phyloP scores from a whole-genome alignment of 2,329 filamentous ascomycete genomes.

The Coleophoma eucalyptorum region DNA sequence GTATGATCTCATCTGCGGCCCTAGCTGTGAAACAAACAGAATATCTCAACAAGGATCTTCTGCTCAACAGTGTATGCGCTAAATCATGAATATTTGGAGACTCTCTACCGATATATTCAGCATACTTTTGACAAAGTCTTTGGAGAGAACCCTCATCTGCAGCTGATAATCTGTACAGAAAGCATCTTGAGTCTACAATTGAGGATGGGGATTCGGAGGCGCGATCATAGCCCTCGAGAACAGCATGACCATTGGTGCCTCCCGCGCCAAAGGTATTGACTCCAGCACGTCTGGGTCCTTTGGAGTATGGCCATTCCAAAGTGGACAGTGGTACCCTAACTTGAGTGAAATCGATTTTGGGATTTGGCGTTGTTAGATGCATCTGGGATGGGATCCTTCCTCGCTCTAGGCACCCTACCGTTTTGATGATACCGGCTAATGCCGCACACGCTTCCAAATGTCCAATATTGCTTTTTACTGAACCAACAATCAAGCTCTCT shows the following conservation, averaged over 20 bases:
- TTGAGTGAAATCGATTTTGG: constrained; percentile 6
- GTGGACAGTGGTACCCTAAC: neutral
- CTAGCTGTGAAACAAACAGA: constrained; percentile 9
- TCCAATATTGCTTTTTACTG: constrained; percentile 34
- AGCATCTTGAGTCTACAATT: constrained; percentile 9
- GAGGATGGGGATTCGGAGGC: neutral
- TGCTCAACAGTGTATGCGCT: constrained; percentile 15
- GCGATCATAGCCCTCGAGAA: constrained; percentile 20
- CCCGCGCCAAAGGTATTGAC: constrained; percentile 34
- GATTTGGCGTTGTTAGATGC: constrained; percentile 27
- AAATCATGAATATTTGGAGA: constrained; percentile 10
- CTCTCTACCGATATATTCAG: neutral
- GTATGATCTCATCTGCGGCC: neutral
- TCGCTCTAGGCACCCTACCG: constrained; percentile 26
- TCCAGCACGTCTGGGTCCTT: constrained; percentile 3
- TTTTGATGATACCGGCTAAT: constrained; percentile 37
- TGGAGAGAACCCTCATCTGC: constrained; percentile 7
- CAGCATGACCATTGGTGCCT: constrained; percentile 40
- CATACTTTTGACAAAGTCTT: constrained; percentile 7
- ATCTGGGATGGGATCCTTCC: constrained; percentile 11
- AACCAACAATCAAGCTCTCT: neutral
- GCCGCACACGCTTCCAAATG: constrained; percentile 40
- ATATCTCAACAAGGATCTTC: constrained; percentile 11
- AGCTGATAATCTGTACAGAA: constrained; percentile 1
- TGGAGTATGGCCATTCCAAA: constrained; percentile 9